phyloP scores from a whole-genome alignment of 805 yeast species.

The Candida bentonensis region DNA sequence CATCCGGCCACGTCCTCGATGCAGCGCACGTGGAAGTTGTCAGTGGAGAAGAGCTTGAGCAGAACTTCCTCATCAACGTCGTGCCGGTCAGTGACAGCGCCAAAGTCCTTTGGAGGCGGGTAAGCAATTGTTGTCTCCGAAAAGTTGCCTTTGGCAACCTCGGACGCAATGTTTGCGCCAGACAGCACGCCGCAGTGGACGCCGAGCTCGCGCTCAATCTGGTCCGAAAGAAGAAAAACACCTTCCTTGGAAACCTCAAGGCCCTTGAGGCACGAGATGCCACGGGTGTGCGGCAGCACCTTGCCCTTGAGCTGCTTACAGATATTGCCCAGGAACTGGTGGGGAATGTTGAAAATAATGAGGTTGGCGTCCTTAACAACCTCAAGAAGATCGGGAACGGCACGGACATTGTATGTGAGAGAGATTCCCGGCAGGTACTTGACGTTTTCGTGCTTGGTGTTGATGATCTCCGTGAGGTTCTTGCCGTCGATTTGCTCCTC shows the following conservation, averaged over 20 bases:
- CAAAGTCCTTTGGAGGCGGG: conserved; percentile 54
- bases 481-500: conserved; percentile 67
- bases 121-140: conserved; percentile 97
- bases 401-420: conserved; percentile 75
- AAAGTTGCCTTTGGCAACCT: conserved; percentile 91
- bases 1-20: conserved; percentile 91
- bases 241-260: conserved; percentile 78
- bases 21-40: conserved; percentile 93
- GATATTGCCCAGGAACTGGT: conserved; percentile 78
- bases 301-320: conserved; percentile 66
- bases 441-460: conserved; percentile 83
- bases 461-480: conserved; percentile 81
- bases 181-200: conserved; percentile 91
- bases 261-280: conserved; percentile 93
- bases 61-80: conserved; percentile 62
- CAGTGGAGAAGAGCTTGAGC: conserved; percentile 85
- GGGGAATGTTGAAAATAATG: conserved; percentile 89
- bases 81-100: conserved; percentile 27
- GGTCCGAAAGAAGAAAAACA: conserved; percentile 67
- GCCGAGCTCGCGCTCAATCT: conserved; percentile 66
- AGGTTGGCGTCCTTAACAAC: conserved; percentile 76
- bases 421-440: conserved; percentile 82
- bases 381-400: conserved; percentile 69
- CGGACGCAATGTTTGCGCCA: conserved; percentile 96
- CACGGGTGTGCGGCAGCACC: conserved; percentile 58